Evolutionary conservation across 1,139 yeast genomes (phyloP), one percentile per base, ranked within the genome.

Genomic region (Citeromyces hawaiiensis): DNA sequence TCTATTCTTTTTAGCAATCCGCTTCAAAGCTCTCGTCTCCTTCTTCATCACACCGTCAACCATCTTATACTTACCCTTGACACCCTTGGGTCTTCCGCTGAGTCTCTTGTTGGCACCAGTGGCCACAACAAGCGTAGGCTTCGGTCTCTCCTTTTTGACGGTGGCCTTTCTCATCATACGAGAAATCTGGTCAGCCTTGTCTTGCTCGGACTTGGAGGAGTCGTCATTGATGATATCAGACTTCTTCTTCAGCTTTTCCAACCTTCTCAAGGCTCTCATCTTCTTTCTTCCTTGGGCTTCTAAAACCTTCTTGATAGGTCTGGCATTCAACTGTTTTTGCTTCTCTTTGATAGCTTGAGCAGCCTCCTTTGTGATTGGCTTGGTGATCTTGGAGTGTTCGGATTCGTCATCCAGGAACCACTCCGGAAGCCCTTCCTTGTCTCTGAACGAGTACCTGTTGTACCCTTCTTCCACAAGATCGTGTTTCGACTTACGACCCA

Each of bases 201-300:
- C 98, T 51, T 76, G 76, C 64, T 91, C 98, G 44, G 93, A 76
- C 63, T 83, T 83, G 39, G 78, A 85, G 38, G 72, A 68, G 56
- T 91, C 96, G 39, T 87, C 98, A 54, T 83, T 83, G 57, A 93
- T 88, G 48, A 82, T 54, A 54, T 93, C 97, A 36, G 94, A 82
- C 71, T 91, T 93, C 81, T 83, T 91, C 69, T 85, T 85, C 55
- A 93, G 63, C 63, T 83, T 83, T 59, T 91, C 97, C 47, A 93
- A 65, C 55, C 95, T 76, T 59, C 79, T 76, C 50, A 83, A 68
- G 5, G 97, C 95, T 62, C 96, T 79, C 86, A 83, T 74, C 72
- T 83, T 83, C 79, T 91, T 91, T 61, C 99, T 79, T 13, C 95
- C 97, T 57, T 86, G 82, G 5, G 98, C 98, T 63, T 91, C 99